A percentile compares a stretch with the other conserved stretches of the same genome.
Evolutionary conservation across 75 land plant species (phyloP).

Genomic region (Chamaecyparis obtusa): DNA sequence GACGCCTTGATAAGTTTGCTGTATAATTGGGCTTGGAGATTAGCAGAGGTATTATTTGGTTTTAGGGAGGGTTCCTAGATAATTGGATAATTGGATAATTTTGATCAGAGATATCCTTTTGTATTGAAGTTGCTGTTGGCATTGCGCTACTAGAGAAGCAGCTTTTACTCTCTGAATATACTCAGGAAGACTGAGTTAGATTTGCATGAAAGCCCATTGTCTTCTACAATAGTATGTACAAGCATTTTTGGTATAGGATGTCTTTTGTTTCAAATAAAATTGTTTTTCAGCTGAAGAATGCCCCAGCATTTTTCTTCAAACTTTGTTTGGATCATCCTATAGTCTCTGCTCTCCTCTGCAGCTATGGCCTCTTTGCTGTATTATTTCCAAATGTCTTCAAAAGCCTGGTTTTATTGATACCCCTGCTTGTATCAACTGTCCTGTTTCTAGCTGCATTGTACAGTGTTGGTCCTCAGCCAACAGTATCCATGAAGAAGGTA

Average conservation of each 20-base stretch:
- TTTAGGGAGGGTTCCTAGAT: too few species aligned
- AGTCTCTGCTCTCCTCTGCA: not conserved
- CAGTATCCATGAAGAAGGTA: not conserved
- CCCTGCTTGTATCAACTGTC: conserved; percentile 1
- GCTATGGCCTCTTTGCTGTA: not conserved
- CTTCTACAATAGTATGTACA: too few species aligned
- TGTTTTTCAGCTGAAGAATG: not conserved
- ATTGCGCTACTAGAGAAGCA: too few species aligned
- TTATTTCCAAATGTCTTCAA: not conserved
- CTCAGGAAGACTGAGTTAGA: too few species aligned
- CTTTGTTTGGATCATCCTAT: not conserved
- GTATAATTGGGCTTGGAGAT: too few species aligned
- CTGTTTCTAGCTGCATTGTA: not conserved
- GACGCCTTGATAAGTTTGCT: too few species aligned
- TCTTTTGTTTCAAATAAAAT: not conserved
- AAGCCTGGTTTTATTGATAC: not conserved
- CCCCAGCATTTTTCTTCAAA: not conserved
- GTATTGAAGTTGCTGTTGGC: too few species aligned
- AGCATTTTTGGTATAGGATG: not conserved
- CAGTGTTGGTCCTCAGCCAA: not conserved
- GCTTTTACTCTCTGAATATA: too few species aligned
- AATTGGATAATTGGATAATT: too few species aligned
- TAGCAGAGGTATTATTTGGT: too few species aligned
- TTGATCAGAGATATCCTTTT: too few species aligned
- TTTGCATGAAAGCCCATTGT: too few species aligned